phyloP scores from a whole-genome alignment of 2,329 filamentous ascomycete genomes.

The Exophiala alcalophila region DNA sequence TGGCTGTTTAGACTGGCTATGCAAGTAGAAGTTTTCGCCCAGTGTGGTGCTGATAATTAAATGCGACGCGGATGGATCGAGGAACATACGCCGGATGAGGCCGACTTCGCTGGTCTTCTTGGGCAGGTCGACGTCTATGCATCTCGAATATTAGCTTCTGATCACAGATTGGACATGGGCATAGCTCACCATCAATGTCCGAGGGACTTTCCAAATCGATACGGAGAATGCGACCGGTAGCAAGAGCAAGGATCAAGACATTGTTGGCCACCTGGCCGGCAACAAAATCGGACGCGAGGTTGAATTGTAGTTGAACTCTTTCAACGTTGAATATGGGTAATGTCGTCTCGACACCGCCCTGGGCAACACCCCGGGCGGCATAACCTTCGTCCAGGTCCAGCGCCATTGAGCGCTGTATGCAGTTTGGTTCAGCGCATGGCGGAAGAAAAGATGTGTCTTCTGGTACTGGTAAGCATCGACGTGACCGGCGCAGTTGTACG shows the following conservation, averaged over 20 bases:
- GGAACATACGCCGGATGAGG: slow-evolving; percentile 91
- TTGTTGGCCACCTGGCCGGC: slow-evolving; percentile 97
- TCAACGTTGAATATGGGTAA: slow-evolving; percentile 94
- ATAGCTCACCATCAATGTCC: slow-evolving; percentile 77
- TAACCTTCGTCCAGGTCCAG: slow-evolving; percentile 71
- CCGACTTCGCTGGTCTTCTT: slow-evolving; percentile 89
- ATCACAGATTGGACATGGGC: background rate
- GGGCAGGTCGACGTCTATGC: slow-evolving; percentile 86
- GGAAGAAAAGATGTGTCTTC: too few relatives aligned
- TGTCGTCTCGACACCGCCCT: slow-evolving; percentile 58
- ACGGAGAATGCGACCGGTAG: slow-evolving; percentile 84
- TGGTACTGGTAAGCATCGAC: too few relatives aligned
- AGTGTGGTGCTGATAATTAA: slow-evolving; percentile 85
- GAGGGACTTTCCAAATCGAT: slow-evolving; percentile 92
- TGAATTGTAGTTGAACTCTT: slow-evolving; percentile 88
- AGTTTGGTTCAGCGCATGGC: slow-evolving; percentile 16
- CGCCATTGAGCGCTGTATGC: slow-evolving; percentile 56
- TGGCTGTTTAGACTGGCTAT: slow-evolving; percentile 87
- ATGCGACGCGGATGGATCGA: slow-evolving; percentile 94
- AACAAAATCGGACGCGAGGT: slow-evolving; percentile 91
- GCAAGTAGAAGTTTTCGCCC: slow-evolving; percentile 96
- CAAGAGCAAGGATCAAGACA: slow-evolving; percentile 86
- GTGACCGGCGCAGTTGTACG: too few relatives aligned
- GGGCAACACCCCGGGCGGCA: slow-evolving; percentile 61
- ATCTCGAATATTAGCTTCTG: slow-evolving; percentile 14